Evolutionary conservation across 1,139 yeast genomes (phyloP).

Genomic region (Suhomyces atakaporum): DNA sequence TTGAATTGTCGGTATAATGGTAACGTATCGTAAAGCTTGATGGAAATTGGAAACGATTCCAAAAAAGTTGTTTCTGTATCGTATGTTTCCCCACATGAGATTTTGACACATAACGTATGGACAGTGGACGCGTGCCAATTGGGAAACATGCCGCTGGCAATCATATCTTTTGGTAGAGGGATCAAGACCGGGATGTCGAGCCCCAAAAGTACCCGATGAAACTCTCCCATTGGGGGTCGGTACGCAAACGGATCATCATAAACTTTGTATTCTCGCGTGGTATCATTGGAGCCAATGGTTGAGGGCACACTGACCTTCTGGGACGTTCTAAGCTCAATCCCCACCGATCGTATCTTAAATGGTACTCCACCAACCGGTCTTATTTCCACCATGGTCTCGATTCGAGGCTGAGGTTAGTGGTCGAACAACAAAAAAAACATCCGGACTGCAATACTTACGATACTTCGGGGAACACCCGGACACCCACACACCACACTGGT

Average conservation of each 20-base stretch:
- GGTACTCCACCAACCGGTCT: slow-evolving; percentile 43
- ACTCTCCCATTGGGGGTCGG: slow-evolving; percentile 39
- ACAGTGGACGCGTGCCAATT: slow-evolving; percentile 45
- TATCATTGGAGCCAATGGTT: slow-evolving; percentile 45
- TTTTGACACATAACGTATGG: slow-evolving; percentile 38
- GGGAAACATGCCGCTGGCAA: slow-evolving; percentile 44
- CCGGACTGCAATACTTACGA: slow-evolving; percentile 30
- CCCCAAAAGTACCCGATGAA: slow-evolving; percentile 46
- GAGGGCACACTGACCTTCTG: slow-evolving; percentile 45
- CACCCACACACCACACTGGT: slow-evolving; percentile 56
- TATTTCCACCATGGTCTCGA: slow-evolving; percentile 45
- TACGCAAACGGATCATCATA: slow-evolving; percentile 41
- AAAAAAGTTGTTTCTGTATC: slow-evolving; percentile 33
- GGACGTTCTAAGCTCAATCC: slow-evolving; percentile 37
- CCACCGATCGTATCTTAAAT: slow-evolving; percentile 40
- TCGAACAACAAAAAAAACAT: too few relatives aligned
- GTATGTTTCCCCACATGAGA: slow-evolving; percentile 34
- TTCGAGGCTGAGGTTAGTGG: slow-evolving; percentile 36
- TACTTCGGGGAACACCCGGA: slow-evolving; percentile 63
- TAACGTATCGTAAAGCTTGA: slow-evolving; percentile 52
- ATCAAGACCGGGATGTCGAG: slow-evolving; percentile 61
- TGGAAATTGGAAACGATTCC: slow-evolving; percentile 48
- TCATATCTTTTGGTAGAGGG: slow-evolving; percentile 56
- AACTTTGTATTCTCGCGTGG: slow-evolving; percentile 35
- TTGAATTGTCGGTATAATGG: slow-evolving; percentile 57